Conservation (phyloP, 129 eudicot species). For the Chrysanthemum makinoi region DNA sequence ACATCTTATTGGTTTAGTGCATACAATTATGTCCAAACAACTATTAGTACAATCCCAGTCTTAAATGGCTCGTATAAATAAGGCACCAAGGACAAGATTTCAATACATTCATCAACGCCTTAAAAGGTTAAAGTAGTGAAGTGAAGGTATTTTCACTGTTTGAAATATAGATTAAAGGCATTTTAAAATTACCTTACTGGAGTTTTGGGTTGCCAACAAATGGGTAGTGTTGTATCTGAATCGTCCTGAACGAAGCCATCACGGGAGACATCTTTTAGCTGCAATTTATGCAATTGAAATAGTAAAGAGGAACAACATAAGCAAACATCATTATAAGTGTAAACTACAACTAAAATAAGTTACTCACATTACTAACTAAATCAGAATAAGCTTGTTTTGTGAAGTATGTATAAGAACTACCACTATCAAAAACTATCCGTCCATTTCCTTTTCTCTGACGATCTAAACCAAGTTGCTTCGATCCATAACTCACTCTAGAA, state of each 20-base stretch:
- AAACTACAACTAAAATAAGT: background rate
- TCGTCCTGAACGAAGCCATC: slow-evolving; percentile 52
- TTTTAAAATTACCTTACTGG: slow-evolving; percentile 50
- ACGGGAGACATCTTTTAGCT: slow-evolving; percentile 52
- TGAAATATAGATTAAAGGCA: background rate
- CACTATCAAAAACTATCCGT: slow-evolving; percentile 62
- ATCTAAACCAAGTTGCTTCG: slow-evolving; percentile 47
- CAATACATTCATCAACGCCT: no score
- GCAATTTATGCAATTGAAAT: slow-evolving; percentile 22
- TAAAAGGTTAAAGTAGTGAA: no score
- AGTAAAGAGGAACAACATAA: background rate
- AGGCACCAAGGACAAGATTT: no score
- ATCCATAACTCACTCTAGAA: slow-evolving; percentile 51
- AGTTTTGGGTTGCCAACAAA: slow-evolving; percentile 65
- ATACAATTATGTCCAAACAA: no score
- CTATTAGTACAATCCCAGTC: no score
- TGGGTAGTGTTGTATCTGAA: slow-evolving; percentile 68
- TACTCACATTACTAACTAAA: slow-evolving; percentile 45
- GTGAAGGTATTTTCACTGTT: no score
- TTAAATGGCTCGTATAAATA: no score
- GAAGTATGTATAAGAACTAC: slow-evolving; percentile 84
- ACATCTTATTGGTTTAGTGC: no score
- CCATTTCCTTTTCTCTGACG: slow-evolving; percentile 37
- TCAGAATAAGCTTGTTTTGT: slow-evolving; percentile 62
- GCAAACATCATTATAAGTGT: background rate